Base-by-base conservation (phyloP, 176 grass and related monocot species). In the Phoenix roebelenii region DNA sequence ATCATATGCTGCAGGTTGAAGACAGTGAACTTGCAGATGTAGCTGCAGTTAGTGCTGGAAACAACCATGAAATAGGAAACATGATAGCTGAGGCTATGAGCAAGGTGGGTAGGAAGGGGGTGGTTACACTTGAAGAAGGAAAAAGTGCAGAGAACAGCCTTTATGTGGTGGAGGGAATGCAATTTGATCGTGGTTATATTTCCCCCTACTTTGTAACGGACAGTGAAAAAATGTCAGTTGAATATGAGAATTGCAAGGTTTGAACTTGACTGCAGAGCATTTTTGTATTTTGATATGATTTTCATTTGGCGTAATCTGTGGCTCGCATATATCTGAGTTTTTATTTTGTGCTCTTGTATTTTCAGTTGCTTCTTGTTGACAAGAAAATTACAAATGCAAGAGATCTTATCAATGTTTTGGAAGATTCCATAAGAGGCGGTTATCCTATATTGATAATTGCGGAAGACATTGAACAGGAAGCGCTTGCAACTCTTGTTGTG, bases 191-290 rank as follows among this genome's bases (percentile, higher is more conserved):
- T 71, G 91, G 91, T 24, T 96, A 96, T 70, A 96, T 96, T 71
- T 96, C 91, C 54, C 91, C 91, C 22, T 90, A 96, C 58, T 90
- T 96, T 52, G 91, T 96, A 15, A 96, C 91, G 20, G 91, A 96
- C 55, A 96, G 86, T 52, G 91, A 96, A 65, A 96, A 96, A 79
- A 96, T 96, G 91, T 50, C 83, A 7, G 78, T 68, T 0, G 91
- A 96, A 63, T 96, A 96, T 17, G 91, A 96, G 61, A 96, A 96
- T 74, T 96, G 91, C 86, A 96, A 96, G 83, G 91, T 90, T 78
- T 7, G 6, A 35, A 35, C 32, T 35, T 7, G 32, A 35, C 32
- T 10, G 5, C 5, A 10, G 32, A 1, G 32, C 7, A 10, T 35
- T 1, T 35, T 35, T 35, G 32, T 35, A 10, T 35, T 60, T 66